Evolutionary conservation across 352 stramenopile genomes (phyloP), one percentile per base, ranked within the genome.

Genomic region (Peronospora destructor): DNA sequence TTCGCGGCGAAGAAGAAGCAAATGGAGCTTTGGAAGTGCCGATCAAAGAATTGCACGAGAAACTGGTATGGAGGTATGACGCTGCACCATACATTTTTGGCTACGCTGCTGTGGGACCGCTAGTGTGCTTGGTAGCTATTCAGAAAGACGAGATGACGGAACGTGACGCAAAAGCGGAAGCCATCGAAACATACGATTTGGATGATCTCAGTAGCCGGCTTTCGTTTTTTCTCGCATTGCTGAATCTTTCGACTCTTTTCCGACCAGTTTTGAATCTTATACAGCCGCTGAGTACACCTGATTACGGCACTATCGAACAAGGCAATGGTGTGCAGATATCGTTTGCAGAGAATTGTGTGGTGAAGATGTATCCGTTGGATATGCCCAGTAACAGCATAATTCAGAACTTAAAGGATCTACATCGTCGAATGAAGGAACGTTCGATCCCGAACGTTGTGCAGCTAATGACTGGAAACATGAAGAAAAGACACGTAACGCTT

Each of bases 231-330:
- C 45, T 61, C 21, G 50, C 54, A 1, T 49, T 68, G 41, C 45
- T 68, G 34, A 68, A 64, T 17, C 50, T 68, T 33, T 64, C 46
- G 28, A 56, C 50, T 53, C 55, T 68, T 10, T 62, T 62, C n/a
- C 36, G 9, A 42, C 51, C 43, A 37, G n/a, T 48, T 53, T 26
- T 49, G 35, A 23, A 38, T 43, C 51, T 39, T 32, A 53, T 53
- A 7, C 21, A 23, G 12, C 43, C 35, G 29, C n/a, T 53, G 19
- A 19, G 28, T 42, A 34, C 45, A 42, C 40, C n/a, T 10, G 34
- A 56, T 25, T 61, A 56, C 19, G 17, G 17, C 13, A 29, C 9
- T 37, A 46, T 52, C 14, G 21, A 36, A 47, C 35, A 25, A 42
- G 1, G 2, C 10, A 61, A 41, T 47, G 45, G 40, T 33, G 53